These are phyloP conservation scores for Ophiostoma sp. DNA, from an alignment of 2,329 filamentous ascomycete genomes.

Conservation along the genomic window DNA sequence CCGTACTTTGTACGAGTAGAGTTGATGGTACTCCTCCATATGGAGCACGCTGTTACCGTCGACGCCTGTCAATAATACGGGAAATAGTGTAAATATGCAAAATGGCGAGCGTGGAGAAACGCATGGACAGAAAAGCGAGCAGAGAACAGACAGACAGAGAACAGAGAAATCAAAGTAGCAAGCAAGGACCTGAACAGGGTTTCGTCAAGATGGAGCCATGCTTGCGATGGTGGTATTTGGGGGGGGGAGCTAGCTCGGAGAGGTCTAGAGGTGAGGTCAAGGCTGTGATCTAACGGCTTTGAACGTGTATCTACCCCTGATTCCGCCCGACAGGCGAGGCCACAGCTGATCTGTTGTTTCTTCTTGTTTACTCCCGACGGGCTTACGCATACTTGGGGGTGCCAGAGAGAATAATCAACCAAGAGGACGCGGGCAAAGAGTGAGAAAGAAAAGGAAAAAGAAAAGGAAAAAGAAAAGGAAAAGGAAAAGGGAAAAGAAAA, in stretches of 20 bases:
- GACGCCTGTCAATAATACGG: background rate
- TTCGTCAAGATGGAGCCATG: conserved; percentile 1
- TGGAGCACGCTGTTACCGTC: background rate
- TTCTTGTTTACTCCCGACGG: no score
- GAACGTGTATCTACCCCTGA: background rate
- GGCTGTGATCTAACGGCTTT: conserved; percentile 11
- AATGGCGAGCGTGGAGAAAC: background rate
- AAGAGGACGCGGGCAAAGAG: no score
- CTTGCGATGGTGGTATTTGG: background rate
- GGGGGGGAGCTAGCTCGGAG: conserved; percentile 8
- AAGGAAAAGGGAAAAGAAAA: no score
- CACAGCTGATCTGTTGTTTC: background rate
- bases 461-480: no score
- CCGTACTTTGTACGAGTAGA: background rate
- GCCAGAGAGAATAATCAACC: no score
- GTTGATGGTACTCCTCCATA: background rate
- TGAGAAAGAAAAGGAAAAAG: no score
- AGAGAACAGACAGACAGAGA: background rate
- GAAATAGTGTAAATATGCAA: conserved; percentile 7
- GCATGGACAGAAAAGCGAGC: no score
- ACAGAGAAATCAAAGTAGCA: background rate
- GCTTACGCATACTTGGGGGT: no score
- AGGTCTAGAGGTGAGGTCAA: conserved; percentile 11
- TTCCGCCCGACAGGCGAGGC: background rate
- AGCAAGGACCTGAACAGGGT: background rate